Evolutionary conservation across 495 filamentous ascomycete species (phyloP), one percentile per base, ranked within the genome.

Genomic region (Hypoxylon fuscum): DNA sequence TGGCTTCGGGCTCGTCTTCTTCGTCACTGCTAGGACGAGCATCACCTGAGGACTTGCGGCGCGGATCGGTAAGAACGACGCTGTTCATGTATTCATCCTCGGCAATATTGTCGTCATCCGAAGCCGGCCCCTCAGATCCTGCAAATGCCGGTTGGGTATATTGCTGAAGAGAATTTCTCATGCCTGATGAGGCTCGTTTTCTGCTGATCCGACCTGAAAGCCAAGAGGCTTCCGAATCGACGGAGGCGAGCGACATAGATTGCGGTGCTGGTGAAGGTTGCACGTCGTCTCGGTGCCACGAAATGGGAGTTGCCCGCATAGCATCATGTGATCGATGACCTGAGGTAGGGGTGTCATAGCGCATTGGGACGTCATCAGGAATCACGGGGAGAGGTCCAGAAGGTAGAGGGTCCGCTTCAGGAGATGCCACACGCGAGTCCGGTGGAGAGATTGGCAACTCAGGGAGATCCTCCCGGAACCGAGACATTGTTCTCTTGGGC

Each of bases 201-300:
- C 68, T 75, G 14, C 69, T 72, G 6, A 77, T 59, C 12, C 78
- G 70, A 10, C 93, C 92, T 2, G 91, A 92, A 60, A 97, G 88
- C 93, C 93, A 97, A 0, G 92, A 96, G 1, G 85, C 93, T 76
- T 97, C 93, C 0, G 90, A 94, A 67, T 96, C 93, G 55, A 97
- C 87, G 0, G 91, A 94, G 6, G 90, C 92, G 5, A 95, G 78
- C 11, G 91, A 95, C 72, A 81, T 81, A 15, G 74, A 75, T 18
- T 80, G 77, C 0, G 78, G 73, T 34, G 78, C 79, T 1, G 79
- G 77, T 0, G 79, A 80, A 32, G 71, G 55, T 25, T 73, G 70
- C n/a, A 69, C 68, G 20, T 79, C 77, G 49, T 80, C 77, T 17
- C 74, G 69, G 23, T 73, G 71, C 55, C 76, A 74, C 10, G 77